A percentile compares a stretch with the other conserved stretches of the same genome.
Conservation (phyloP, 2,329 filamentous ascomycete species). For the Aspergillus sp. region DNA sequence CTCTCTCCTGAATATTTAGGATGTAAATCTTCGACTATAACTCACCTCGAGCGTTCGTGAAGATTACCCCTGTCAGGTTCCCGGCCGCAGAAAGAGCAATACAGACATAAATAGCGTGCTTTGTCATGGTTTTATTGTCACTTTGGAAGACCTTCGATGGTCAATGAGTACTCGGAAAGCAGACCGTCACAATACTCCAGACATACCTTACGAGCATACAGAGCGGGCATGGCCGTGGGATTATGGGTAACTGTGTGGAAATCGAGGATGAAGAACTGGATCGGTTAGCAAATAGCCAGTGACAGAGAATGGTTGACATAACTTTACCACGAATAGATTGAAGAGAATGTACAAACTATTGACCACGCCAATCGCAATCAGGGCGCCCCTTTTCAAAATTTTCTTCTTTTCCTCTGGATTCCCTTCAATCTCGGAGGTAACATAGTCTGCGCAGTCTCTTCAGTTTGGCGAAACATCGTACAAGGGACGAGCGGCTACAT, state of each 20-base stretch:
- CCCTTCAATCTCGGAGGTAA: not conserved
- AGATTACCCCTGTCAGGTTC: not conserved
- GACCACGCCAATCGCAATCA: not conserved
- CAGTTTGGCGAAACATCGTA: not conserved
- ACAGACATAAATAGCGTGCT: not conserved
- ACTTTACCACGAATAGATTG: not conserved
- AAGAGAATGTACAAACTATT: not conserved
- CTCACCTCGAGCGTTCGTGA: not conserved
- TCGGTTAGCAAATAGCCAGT: not conserved
- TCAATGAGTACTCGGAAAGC: not conserved
- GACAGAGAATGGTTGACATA: not conserved
- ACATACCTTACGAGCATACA: not conserved
- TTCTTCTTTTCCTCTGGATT: not conserved
- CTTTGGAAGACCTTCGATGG: not conserved
- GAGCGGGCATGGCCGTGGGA: not conserved
- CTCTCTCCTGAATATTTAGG: not conserved
- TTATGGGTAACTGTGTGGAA: not conserved
- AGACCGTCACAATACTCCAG: not conserved
- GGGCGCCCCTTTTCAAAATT: not conserved
- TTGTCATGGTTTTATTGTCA: not conserved
- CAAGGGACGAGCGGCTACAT: not conserved
- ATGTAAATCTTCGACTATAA: not conserved
- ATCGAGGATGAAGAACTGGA: not conserved
- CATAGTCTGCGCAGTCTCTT: not conserved
- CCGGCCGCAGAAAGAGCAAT: not conserved